These are phyloP conservation scores for Corynespora cassiicola DNA, from an alignment of 2,329 filamentous ascomycete genomes.

Conservation along the genomic window DNA sequence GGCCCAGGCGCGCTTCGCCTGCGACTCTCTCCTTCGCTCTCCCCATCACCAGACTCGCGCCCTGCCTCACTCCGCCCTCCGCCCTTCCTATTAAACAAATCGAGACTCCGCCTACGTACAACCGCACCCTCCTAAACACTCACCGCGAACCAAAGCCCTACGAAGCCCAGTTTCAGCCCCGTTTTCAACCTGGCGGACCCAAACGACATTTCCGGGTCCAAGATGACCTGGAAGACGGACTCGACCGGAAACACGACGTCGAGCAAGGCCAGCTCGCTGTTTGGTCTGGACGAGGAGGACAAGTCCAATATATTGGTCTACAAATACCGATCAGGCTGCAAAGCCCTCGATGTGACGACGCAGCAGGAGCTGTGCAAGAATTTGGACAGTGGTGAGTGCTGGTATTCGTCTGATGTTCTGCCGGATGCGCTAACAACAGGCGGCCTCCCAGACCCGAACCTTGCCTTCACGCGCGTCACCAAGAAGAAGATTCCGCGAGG, in stretches of 20 bases:
- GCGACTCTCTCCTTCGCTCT: constrained; percentile 14
- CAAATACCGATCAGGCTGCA: constrained; percentile 50
- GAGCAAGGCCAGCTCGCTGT: constrained; percentile 49
- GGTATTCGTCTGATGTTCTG: constrained; percentile 1
- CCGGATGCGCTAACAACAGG: constrained; percentile 24
- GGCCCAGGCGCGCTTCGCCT: constrained; percentile 32
- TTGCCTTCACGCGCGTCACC: constrained; percentile 51
- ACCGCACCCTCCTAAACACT: constrained; percentile 11
- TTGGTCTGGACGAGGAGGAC: constrained; percentile 53
- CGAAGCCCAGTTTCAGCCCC: constrained; percentile 35
- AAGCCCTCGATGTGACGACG: constrained; percentile 47
- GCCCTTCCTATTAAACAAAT: constrained; percentile 38
- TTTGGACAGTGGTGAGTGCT: constrained; percentile 42
- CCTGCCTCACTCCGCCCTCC: constrained; percentile 15
- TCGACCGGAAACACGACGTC: constrained; percentile 48
- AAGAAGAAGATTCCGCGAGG: constrained; percentile 54
- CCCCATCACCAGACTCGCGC: constrained; percentile 35
- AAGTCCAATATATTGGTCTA: constrained; percentile 53
- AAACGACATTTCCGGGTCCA: too few species aligned
- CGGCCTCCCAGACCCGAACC: constrained; percentile 45
- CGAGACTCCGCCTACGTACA: constrained; percentile 18
- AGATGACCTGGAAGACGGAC: constrained; percentile 51
- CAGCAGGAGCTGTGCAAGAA: constrained; percentile 52
- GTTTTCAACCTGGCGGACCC: constrained; percentile 20
- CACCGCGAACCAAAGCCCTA: constrained; percentile 21